These are phyloP conservation scores for Aspergillus carlsbadensis DNA, from an alignment of 495 filamentous ascomycete species.

Conservation along the genomic window DNA sequence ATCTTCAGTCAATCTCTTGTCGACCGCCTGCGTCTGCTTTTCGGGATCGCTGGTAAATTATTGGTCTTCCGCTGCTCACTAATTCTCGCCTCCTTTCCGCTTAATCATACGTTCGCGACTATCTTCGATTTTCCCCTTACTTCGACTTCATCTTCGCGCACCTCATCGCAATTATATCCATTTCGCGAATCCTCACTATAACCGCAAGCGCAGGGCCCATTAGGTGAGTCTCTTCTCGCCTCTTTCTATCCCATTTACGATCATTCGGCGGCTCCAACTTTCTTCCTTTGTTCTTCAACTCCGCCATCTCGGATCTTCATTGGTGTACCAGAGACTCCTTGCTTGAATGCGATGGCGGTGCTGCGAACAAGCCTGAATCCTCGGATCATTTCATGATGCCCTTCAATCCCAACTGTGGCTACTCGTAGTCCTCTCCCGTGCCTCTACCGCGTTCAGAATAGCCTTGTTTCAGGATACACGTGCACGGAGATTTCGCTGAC, in stretches of 20 bases:
- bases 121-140: constrained; percentile 23
- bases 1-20: constrained; percentile 3
- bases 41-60: constrained; percentile 6
- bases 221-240: constrained; percentile 6
- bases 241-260: neutral
- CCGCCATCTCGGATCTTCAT: constrained; percentile 1
- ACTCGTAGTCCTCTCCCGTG: neutral
- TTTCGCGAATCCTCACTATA: neutral
- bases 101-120: constrained; percentile 18
- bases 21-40: constrained; percentile 5
- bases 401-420: constrained; percentile 5
- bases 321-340: constrained; percentile 21
- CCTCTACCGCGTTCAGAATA: constrained; percentile 16
- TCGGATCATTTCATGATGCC: neutral
- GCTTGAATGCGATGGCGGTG: constrained; percentile 14
- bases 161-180: constrained; percentile 16
- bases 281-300: constrained; percentile 2
- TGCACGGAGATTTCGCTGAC: constrained; percentile 23
- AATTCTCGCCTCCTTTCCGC: constrained; percentile 24
- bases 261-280: neutral
- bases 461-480: constrained; percentile 6
- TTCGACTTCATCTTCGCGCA: constrained; percentile 18
- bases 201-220: constrained; percentile 6
- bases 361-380: neutral
- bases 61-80: constrained; percentile 19